Evolutionary conservation across 2,329 filamentous ascomycete genomes (phyloP), one percentile per base, ranked within the genome.

Genomic region (Geosmithia flava): DNA sequence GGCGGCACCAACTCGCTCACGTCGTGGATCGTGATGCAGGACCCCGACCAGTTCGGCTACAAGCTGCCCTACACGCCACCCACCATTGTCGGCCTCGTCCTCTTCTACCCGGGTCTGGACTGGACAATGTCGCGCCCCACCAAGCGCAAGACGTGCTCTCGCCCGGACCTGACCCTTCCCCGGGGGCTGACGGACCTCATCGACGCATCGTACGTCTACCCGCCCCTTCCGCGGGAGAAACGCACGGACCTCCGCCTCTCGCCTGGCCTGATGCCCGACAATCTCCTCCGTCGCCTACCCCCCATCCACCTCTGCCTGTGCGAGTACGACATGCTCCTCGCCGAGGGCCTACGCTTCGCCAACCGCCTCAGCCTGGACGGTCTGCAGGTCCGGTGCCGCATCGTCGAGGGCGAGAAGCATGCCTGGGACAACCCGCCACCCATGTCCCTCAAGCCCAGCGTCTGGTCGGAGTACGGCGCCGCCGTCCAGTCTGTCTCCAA

Each of bases 251-350:
- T 75, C 2, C 72, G 72, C 19, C 65, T 84, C 3, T 81, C 77
- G 0, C 80, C 80, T 0, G 74, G 71, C 3, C 68, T 76, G 7
- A 78, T 80, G 49, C 60, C 70, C 0, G 72, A 79, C 52, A 68
- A 70, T 27, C 55, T 75, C n/a, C 54, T 83, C 3, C 63, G 63
- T 11, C 66, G 76, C 40, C 71, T 81, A 2, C 66, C 71, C 0
- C 71, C 74, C 16, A 60, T 83, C 2, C 67, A 81, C 17, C 62
- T 82, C 42, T 78, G 75, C 54, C 72, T 80, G 2, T 83, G 80
- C 62, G 80, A 83, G 62, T 76, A 72, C 59, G 78, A 83, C 58
- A 82, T 83, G 76, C 61, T 83, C n/a, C 68, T 79, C 10, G 66
- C 64, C 2, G 79, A 83, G 56, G 78, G 76, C 11, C 66, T 82